Evolutionary conservation across 169 alveolate genomes (phyloP).

Genomic region (Eimeria praecox): DNA sequence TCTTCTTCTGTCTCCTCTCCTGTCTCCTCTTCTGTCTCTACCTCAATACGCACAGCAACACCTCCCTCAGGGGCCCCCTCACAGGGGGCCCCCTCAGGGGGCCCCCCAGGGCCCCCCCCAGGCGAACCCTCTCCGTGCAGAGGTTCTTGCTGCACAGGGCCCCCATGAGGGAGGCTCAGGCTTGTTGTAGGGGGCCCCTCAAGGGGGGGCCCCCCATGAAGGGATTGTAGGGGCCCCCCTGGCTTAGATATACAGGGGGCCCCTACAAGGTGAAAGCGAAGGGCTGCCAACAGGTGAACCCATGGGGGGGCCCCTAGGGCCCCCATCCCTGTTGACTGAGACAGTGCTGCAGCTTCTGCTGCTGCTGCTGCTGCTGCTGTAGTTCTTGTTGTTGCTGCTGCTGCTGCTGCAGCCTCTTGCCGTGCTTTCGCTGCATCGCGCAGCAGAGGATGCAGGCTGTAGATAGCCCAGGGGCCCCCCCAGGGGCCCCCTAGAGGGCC

Average conservation of each 20-base stretch:
- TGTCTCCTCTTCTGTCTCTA: background rate
- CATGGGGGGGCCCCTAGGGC: slow-evolving; percentile 23
- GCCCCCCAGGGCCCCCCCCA: no score
- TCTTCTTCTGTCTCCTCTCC: slow-evolving; percentile 19
- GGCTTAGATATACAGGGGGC: background rate
- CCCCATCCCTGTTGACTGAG: background rate
- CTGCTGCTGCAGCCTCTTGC: slow-evolving; percentile 6
- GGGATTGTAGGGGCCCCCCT: background rate
- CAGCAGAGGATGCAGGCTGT: background rate
- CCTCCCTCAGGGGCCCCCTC: background rate
- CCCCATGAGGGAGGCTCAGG: no score
- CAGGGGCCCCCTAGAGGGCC: background rate
- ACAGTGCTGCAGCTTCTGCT: background rate
- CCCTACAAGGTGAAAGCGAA: background rate
- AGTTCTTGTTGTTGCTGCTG: background rate
- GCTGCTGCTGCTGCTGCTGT: background rate
- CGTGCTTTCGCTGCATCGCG: background rate
- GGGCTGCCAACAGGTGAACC: background rate
- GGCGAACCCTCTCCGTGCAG: no score
- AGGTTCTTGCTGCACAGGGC: no score
- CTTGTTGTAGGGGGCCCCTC: slow-evolving; percentile 12
- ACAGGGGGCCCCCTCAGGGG: no score
- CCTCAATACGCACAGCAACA: background rate
- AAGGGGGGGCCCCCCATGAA: no score
- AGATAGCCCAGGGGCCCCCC: background rate